Base-by-base conservation (phyloP, 352 stramenopile species). In the Globisporangium barbulae region DNA sequence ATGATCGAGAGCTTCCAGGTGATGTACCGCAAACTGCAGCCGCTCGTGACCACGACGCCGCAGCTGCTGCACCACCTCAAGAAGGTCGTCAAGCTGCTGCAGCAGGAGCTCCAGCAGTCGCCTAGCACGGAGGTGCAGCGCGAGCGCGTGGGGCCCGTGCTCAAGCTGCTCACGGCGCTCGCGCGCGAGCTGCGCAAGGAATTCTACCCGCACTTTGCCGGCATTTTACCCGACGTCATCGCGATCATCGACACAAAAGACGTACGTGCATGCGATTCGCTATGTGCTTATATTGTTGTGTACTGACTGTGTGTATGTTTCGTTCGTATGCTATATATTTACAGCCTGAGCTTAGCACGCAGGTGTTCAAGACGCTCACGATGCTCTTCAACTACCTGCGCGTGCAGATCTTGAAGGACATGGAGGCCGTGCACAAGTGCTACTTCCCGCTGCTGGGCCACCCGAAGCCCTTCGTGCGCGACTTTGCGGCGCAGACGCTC, bases 301-400 rank as follows among this genome's bases (percentile, higher is more conserved):
- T 53, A 9, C 28, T 47, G 17, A 33, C 31, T 50, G 17, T 35
- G 22, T 61, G 8, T 25, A 31, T 50, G 2, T n/a, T 12, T 0
- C 12, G 12, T 47, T 4, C 37, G 3, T 59, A 49, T 25, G 28
- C 12, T 37, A 5, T 15, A 19, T 53, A 56, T 9, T 30, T 63
- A 31, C 59, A 92, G 78, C 90, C 90, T 1, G 90, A 97, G 53
- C 65, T 95, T 25, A 97, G 87, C 48, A 94, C 88, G 6, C 83
- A 94, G 55, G 89, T 96, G 61, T 97, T 97, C 69, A 94, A 96
- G 73, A 95, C 90, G 45, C 76, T 97, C 19, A 87, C 88, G 30
- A 93, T 95, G 79, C 76, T 96, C 33, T 97, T 97, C 67, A 93
- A 77, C 62, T 89, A 92, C 73, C 69, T 97, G 53, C 80, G 87